Evolutionary conservation across 768 basidiomycete genomes (phyloP).

Genomic region (Mycena crocata): DNA sequence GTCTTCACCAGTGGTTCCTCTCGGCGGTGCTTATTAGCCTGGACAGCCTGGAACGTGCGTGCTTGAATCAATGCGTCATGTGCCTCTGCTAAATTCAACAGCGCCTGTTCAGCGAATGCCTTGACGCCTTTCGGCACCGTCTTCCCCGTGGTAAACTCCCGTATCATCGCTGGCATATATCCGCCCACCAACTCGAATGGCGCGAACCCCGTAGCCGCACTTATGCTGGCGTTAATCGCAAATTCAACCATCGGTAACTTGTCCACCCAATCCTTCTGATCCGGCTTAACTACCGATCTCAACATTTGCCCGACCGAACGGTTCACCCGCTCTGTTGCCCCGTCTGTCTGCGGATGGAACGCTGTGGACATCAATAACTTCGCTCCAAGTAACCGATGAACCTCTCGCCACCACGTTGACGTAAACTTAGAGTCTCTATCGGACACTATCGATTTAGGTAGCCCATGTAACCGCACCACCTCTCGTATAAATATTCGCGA

Average conservation of each 20-base stretch:
- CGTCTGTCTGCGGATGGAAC: conserved; percentile 57
- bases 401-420: conserved; percentile 51
- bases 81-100: conserved; percentile 39
- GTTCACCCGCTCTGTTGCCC: conserved; percentile 47
- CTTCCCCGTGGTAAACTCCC: background rate
- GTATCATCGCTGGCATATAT: conserved; percentile 39
- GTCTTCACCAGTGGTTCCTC: conserved; percentile 25
- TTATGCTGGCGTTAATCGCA: no score
- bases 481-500: conserved; percentile 48
- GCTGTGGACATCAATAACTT: conserved; percentile 50
- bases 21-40: conserved; percentile 18
- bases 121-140: conserved; percentile 34
- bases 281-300: no score
- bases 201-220: conserved; percentile 45
- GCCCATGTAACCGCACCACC: conserved; percentile 52
- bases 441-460: conserved; percentile 52
- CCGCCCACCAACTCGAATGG: conserved; percentile 45
- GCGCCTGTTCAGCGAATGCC: conserved; percentile 38
- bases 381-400: conserved; percentile 43
- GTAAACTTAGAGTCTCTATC: conserved; percentile 57
- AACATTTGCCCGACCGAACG: no score
- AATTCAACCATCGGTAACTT: no score
- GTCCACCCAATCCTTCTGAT: no score
- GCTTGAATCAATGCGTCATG: conserved; percentile 53
- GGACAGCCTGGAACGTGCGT: conserved; percentile 41